These are phyloP conservation scores for Citrus australasica DNA, from an alignment of 345 rosid genomes.

Conservation along the genomic window DNA sequence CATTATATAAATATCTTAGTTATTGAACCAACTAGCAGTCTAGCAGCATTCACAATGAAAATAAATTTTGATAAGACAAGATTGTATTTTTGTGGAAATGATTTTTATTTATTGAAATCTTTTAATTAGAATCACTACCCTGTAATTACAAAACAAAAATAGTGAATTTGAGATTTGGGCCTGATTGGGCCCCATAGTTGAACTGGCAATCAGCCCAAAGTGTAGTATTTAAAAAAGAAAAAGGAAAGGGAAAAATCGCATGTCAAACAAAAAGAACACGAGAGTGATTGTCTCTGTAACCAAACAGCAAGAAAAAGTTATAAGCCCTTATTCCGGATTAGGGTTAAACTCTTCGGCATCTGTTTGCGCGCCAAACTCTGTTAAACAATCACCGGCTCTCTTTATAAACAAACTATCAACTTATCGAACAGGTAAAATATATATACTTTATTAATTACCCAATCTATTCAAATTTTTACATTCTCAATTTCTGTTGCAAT, in stretches of 20 bases:
- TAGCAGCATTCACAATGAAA: background rate
- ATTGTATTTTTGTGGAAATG: too few species aligned
- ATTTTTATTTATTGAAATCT: too few species aligned
- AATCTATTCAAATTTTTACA: background rate
- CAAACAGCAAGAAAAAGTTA: constrained; percentile 34
- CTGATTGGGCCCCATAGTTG: background rate
- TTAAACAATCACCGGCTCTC: constrained; percentile 6
- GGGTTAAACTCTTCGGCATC: constrained; percentile 38
- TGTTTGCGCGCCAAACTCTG: constrained; percentile 43
- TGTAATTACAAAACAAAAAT: too few species aligned
- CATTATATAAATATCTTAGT: background rate
- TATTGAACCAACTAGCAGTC: background rate
- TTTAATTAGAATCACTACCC: too few species aligned
- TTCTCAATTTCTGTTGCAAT: background rate
- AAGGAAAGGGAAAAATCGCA: background rate
- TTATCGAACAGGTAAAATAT: constrained; percentile 17
- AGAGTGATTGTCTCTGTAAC: constrained; percentile 34
- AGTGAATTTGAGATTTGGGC: background rate
- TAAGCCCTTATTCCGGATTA: constrained; percentile 41
- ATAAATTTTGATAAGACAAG: too few species aligned
- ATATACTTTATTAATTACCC: background rate
- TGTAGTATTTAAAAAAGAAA: too few species aligned
- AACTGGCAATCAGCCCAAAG: background rate
- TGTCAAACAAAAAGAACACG: background rate
- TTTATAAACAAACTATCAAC: background rate